Percentiles rank a stretch among this genome's conserved stretches.
Conservation (phyloP, 164 flowering plant genomes). For the Piper betle region DNA sequence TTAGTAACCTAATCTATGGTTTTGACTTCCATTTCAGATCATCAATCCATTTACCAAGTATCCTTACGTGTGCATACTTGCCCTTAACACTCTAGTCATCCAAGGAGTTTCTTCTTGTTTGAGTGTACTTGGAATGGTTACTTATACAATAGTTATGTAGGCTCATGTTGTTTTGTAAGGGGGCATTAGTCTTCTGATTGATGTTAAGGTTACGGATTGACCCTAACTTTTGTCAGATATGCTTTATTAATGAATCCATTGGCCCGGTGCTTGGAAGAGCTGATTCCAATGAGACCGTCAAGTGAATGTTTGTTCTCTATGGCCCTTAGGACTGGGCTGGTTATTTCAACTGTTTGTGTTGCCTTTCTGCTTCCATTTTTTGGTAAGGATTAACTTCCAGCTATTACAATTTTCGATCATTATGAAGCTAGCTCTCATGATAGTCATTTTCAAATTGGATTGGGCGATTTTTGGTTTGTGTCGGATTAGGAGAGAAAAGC, state of each 20-base stretch:
- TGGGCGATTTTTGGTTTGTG: not conserved
- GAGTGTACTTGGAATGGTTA: not conserved
- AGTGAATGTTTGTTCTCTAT: slow-evolving; percentile 34
- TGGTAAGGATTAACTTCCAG: slow-evolving; percentile 27
- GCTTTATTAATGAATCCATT: slow-evolving; percentile 76
- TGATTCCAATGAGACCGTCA: slow-evolving; percentile 40
- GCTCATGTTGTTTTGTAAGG: not conserved
- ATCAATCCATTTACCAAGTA: slow-evolving; percentile 88
- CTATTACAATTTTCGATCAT: not conserved
- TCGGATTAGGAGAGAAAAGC: not conserved
- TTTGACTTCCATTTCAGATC: slow-evolving; percentile 60
- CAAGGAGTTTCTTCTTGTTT: not conserved
- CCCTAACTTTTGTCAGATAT: slow-evolving; percentile 50
- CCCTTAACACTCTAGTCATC: not conserved
- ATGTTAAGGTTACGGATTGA: not conserved
- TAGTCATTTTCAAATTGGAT: not conserved
- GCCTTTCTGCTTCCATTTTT: slow-evolving; percentile 82
- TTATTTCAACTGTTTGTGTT: slow-evolving; percentile 52
- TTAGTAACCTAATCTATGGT: not conserved
- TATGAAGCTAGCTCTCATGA: not conserved
- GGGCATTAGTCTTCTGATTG: not conserved
- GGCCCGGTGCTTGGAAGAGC: slow-evolving; percentile 75
- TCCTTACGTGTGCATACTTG: slow-evolving; percentile 26
- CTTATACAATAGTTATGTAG: not conserved
- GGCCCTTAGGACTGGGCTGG: slow-evolving; percentile 58